Evolutionary conservation across 805 yeast genomes (phyloP).

Genomic region (Candida qinlingensis): DNA sequence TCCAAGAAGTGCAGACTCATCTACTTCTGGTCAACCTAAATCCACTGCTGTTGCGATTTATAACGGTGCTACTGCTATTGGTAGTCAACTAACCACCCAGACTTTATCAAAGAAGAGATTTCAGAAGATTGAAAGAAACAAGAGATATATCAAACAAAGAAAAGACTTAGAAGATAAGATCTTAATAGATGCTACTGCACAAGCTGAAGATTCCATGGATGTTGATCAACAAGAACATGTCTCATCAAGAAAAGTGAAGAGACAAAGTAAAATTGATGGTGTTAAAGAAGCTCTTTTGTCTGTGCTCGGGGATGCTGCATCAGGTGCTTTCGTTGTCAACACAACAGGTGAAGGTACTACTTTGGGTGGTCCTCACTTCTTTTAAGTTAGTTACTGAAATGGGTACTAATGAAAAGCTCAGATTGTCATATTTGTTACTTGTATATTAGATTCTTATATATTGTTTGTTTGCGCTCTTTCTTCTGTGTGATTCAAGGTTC

Average conservation of each 20-base stretch:
- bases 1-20: conserved; percentile 40
- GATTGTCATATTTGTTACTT: neutral
- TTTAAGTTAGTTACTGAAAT: conserved; percentile 14
- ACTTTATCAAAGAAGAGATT: conserved; percentile 74
- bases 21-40: conserved; percentile 36
- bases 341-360: conserved; percentile 73
- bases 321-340: conserved; percentile 38
- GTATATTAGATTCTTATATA: too few species aligned
- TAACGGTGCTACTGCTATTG: conserved; percentile 26
- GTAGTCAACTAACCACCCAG: conserved; percentile 39
- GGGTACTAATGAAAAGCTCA: neutral
- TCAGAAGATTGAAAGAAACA: conserved; percentile 74
- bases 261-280: conserved; percentile 33
- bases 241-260: conserved; percentile 8
- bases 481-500: too few species aligned
- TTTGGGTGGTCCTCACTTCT: conserved; percentile 67
- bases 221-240: conserved; percentile 32
- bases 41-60: conserved; percentile 39
- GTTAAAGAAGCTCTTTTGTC: conserved; percentile 68
- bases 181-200: conserved; percentile 43
- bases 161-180: conserved; percentile 31
- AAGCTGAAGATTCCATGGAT: conserved; percentile 47
- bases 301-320: conserved; percentile 55
- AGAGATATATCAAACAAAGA: conserved; percentile 62
- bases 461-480: too few species aligned